Conservation (phyloP, 805 yeast genomes). For the Candida qinlingensis region DNA sequence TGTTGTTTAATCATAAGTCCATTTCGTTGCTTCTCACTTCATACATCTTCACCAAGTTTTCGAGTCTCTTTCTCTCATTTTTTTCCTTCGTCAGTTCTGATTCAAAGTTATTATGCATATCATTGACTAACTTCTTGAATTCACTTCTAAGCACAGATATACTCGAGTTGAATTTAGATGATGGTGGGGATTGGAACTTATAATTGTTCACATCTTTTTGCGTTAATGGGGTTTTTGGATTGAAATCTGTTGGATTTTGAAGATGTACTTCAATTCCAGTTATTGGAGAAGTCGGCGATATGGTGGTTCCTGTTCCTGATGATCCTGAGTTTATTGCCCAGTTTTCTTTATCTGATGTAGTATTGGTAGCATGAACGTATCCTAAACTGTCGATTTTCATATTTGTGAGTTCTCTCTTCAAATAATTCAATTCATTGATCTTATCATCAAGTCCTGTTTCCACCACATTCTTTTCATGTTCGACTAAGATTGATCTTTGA, state of each 20-base stretch:
- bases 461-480: slow-evolving; percentile 31
- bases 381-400: slow-evolving; percentile 28
- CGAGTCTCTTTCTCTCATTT: slow-evolving; percentile 41
- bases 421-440: slow-evolving; percentile 36
- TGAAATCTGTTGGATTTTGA: slow-evolving; percentile 6
- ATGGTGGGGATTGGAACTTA: slow-evolving; percentile 14
- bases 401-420: slow-evolving; percentile 40
- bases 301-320: background rate
- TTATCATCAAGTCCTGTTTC: slow-evolving; percentile 26
- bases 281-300: slow-evolving; percentile 16
- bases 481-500: slow-evolving; percentile 30
- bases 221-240: slow-evolving; percentile 21
- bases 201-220: slow-evolving; percentile 14
- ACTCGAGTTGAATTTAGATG: slow-evolving; percentile 29
- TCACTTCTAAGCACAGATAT: slow-evolving; percentile 60
- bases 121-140: slow-evolving; percentile 58
- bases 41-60: slow-evolving; percentile 33
- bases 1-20: slow-evolving; percentile 2
- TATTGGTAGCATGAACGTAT: slow-evolving; percentile 7
- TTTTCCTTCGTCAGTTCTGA: slow-evolving; percentile 52
- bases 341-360: slow-evolving; percentile 14
- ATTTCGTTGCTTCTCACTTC: slow-evolving; percentile 17
- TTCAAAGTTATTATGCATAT: slow-evolving; percentile 58
- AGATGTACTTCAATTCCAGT: slow-evolving; percentile 19
- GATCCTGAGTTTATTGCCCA: background rate